Percentiles rank a stretch among this genome's conserved stretches.
Evolutionary conservation across 257 asterid species (phyloP).

Genomic region (Phtheirospermum japonicum): DNA sequence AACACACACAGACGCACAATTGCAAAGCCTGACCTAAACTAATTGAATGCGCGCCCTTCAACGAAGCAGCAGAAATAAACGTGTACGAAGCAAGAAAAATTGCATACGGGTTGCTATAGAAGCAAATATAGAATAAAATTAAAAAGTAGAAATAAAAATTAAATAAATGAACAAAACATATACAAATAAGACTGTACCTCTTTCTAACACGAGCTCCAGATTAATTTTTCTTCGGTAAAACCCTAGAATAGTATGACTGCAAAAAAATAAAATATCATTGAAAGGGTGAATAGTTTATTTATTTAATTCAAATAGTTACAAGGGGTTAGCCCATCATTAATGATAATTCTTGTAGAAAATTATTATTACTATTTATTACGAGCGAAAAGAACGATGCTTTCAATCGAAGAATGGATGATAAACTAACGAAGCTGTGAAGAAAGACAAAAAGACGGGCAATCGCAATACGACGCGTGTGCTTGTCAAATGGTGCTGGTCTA

Average conservation of each 20-base stretch:
- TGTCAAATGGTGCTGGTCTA: neutral
- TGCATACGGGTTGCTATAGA: neutral
- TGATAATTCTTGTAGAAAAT: constrained; percentile 15
- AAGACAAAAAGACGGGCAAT: neutral
- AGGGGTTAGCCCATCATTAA: constrained; percentile 1
- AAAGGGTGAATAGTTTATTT: constrained; percentile 2
- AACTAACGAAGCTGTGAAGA: neutral
- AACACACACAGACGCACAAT: neutral
- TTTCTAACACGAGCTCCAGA: constrained; percentile 1
- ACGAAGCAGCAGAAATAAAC: neutral
- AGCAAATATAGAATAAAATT: neutral
- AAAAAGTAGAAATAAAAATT: neutral
- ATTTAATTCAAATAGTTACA: neutral
- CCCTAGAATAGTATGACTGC: constrained; percentile 7
- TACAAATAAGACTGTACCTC: constrained; percentile 2
- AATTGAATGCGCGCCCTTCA: neutral
- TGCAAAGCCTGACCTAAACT: neutral
- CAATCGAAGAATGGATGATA: neutral
- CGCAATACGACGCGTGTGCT: neutral
- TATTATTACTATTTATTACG: constrained; percentile 19
- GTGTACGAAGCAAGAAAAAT: neutral
- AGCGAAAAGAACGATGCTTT: constrained; percentile 24
- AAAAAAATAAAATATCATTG: neutral
- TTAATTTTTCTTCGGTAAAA: constrained; percentile 11
- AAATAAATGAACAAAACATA: neutral